Percentiles rank a stretch among this genome's conserved stretches.
phyloP scores from a whole-genome alignment of 2,329 filamentous ascomycete genomes.

The Dothistroma pini region DNA sequence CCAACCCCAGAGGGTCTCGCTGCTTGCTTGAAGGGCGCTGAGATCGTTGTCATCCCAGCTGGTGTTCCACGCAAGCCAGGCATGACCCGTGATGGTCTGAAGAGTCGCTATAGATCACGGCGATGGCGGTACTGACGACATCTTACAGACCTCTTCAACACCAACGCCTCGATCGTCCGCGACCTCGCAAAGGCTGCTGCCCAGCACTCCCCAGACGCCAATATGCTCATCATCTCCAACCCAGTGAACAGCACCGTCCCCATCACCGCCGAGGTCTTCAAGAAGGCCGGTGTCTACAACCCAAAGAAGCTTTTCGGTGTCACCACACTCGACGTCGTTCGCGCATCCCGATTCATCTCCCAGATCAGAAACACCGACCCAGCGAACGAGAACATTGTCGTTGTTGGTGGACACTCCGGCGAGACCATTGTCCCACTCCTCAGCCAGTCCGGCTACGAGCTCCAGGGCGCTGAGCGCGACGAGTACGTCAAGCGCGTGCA shows the following conservation, averaged over 20 bases:
- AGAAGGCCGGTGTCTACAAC: constrained; percentile 93
- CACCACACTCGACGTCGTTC: constrained; percentile 98
- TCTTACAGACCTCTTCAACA: constrained; percentile 89
- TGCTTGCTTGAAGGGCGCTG: constrained; percentile 75
- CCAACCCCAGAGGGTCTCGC: constrained; percentile 66
- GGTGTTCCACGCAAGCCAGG: constrained; percentile 99
- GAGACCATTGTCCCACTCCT: constrained; percentile 98
- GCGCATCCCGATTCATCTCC: constrained; percentile 95
- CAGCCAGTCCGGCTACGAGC: constrained; percentile 87
- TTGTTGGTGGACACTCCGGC: constrained; percentile 95
- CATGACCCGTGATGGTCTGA: constrained; percentile 89
- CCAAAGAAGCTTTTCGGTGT: constrained; percentile 99
- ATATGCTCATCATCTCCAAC: constrained; percentile 97
- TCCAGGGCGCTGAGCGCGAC: constrained; percentile 69
- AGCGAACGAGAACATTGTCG: constrained; percentile 87
- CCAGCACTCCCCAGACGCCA: constrained; percentile 83
- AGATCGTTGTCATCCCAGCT: constrained; percentile 95
- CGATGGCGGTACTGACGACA: not conserved
- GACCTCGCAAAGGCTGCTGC: constrained; percentile 95
- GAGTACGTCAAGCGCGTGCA: constrained; percentile 90
- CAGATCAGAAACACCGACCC: constrained; percentile 90
- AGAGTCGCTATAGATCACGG: not conserved
- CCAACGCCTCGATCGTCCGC: constrained; percentile 98
- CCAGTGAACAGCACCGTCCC: constrained; percentile 99
- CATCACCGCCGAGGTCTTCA: constrained; percentile 96